Percentiles rank a stretch among this genome's conserved stretches.
phyloP scores from a whole-genome alignment of 106 monocot genomes.

The Platanthera guangdongensis region DNA sequence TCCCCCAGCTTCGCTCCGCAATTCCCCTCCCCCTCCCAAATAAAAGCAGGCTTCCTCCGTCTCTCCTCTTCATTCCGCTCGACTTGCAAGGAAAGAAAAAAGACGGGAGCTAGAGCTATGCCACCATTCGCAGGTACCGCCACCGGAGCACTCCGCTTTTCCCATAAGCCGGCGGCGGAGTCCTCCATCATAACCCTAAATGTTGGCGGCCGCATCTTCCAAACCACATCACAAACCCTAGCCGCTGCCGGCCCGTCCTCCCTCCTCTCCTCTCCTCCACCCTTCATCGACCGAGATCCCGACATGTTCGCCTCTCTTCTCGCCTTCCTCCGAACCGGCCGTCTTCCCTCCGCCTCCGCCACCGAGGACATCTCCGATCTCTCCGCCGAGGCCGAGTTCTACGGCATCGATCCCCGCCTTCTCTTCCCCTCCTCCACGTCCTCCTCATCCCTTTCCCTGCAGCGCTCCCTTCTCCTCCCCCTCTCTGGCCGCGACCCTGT shows the following conservation, averaged over 20 bases:
- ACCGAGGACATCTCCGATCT: slow-evolving; percentile 25
- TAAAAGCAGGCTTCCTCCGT: background rate
- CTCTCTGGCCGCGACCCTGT: slow-evolving; percentile 35
- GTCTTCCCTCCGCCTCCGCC: slow-evolving; percentile 14
- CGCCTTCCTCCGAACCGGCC: slow-evolving; percentile 27
- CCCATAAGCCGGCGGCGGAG: background rate
- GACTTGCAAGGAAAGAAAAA: background rate
- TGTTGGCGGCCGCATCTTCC: slow-evolving; percentile 57
- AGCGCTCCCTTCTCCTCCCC: slow-evolving; percentile 19
- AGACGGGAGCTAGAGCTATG: background rate
- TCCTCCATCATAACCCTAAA: slow-evolving; percentile 30
- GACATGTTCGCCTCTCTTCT: slow-evolving; percentile 41
- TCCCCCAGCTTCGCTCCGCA: background rate
- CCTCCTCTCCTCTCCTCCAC: slow-evolving; percentile 22
- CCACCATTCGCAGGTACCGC: slow-evolving; percentile 4
- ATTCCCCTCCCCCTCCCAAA: background rate
- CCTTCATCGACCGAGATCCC: slow-evolving; percentile 66
- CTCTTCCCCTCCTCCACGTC: slow-evolving; percentile 14
- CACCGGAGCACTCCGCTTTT: background rate
- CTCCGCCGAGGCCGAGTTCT: slow-evolving; percentile 35
- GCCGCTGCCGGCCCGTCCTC: slow-evolving; percentile 30
- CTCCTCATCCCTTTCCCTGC: slow-evolving; percentile 22
- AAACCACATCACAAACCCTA: slow-evolving; percentile 50
- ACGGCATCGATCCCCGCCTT: slow-evolving; percentile 28
- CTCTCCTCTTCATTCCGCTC: background rate